Conservation (phyloP, 148 eudicot species). For the Camellia granthamiana region DNA sequence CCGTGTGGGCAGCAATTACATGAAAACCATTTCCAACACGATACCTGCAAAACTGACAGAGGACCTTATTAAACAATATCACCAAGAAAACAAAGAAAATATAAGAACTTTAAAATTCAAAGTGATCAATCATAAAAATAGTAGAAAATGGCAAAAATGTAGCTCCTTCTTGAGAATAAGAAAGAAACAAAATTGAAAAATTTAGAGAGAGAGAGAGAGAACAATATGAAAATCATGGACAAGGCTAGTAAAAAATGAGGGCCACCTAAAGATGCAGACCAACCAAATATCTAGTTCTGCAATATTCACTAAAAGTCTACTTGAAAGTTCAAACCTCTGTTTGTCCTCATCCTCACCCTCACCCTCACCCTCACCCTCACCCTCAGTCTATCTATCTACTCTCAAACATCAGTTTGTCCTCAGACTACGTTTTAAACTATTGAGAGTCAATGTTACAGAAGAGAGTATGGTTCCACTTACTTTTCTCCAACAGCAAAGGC, state of each 20-base stretch:
- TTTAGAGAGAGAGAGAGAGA: background rate
- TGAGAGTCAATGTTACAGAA: background rate
- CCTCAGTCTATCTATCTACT: background rate
- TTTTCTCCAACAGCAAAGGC: constrained; percentile 92
- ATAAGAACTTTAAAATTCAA: background rate
- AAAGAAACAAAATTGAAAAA: background rate
- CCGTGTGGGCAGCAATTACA: constrained; percentile 94
- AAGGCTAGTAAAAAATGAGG: background rate
- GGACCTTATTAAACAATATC: constrained; percentile 13
- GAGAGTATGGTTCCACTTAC: constrained; percentile 43
- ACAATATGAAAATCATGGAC: background rate
- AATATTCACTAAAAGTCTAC: background rate
- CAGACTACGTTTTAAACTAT: background rate
- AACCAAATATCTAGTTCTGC: background rate
- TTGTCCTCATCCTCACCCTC: background rate
- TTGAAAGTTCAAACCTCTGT: background rate
- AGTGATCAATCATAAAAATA: background rate
- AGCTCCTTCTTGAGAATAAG: background rate
- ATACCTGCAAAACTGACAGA: constrained; percentile 66
- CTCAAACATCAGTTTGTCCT: background rate
- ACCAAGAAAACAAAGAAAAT: background rate
- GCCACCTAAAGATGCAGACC: background rate
- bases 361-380: background rate
- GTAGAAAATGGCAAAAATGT: background rate
- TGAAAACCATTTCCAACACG: constrained; percentile 77